Evolutionary conservation across 305 asterid species (phyloP).

Genomic region (Fraxinus ornus): DNA sequence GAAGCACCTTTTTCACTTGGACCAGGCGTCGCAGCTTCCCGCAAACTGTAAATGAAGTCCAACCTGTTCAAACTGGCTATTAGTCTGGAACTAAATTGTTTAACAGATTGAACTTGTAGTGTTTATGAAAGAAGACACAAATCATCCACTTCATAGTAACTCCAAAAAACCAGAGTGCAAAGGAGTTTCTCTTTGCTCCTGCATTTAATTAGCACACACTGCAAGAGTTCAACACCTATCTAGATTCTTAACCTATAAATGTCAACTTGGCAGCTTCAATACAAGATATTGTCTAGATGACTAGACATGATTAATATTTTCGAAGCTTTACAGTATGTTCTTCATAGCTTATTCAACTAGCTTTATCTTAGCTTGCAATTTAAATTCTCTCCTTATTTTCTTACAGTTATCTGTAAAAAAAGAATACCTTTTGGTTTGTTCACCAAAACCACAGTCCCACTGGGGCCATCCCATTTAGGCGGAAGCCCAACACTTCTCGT

Average conservation of each 20-base stretch:
- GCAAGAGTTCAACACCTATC: neutral
- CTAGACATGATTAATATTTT: neutral
- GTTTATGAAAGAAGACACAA: neutral
- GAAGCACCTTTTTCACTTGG: conserved; percentile 78
- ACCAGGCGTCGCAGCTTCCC: conserved; percentile 94
- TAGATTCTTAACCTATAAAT: neutral
- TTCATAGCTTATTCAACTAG: neutral
- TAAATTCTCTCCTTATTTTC: neutral
- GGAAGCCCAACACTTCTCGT: conserved; percentile 81
- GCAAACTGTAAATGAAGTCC: conserved; percentile 98
- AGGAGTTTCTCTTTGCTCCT: conserved; percentile 5
- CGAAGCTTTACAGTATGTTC: neutral
- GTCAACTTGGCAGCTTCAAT: conserved; percentile 4
- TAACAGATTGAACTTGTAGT: neutral
- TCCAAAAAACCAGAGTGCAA: neutral
- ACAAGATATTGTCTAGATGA: neutral
- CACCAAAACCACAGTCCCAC: conserved; percentile 80
- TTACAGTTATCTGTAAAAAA: neutral
- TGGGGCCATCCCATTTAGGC: conserved; percentile 84
- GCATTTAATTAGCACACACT: conserved; percentile 9
- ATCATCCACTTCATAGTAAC: neutral
- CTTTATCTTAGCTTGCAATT: neutral
- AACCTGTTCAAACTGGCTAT: conserved; percentile 55
- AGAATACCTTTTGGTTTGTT: conserved; percentile 91
- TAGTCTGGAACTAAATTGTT: conserved; percentile 20